Conservation (phyloP, 2,329 filamentous ascomycete genomes). For the Cladophialophora yegresii region DNA sequence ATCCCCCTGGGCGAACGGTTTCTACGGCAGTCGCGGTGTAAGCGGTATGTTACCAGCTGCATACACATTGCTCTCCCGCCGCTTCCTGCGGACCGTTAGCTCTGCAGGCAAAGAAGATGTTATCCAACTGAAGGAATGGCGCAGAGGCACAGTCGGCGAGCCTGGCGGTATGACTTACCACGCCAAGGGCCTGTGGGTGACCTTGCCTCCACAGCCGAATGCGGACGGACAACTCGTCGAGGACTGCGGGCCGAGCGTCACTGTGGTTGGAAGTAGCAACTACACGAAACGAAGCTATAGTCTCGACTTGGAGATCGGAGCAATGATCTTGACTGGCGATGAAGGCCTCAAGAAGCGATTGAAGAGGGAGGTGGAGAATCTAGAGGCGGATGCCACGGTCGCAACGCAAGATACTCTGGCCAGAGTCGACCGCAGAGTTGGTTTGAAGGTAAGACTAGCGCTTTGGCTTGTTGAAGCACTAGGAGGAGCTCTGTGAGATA, state of each 20-base stretch:
- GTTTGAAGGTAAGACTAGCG: conserved; percentile 78
- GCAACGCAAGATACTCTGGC: conserved; percentile 78
- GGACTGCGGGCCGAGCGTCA: conserved; percentile 70
- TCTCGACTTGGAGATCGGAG: conserved; percentile 86
- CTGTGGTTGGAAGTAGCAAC: conserved; percentile 86
- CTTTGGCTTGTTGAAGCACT: conserved; percentile 92
- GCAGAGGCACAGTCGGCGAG: conserved; percentile 74
- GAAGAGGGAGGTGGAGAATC: conserved; percentile 76
- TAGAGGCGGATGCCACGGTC: conserved; percentile 70
- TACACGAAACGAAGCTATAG: conserved; percentile 94
- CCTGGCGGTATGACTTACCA: conserved; percentile 95
- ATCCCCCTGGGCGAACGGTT: conserved; percentile 90
- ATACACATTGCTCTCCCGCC: conserved; percentile 82
- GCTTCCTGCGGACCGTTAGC: conserved; percentile 69
- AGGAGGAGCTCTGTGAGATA: conserved; percentile 73
- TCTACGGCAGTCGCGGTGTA: conserved; percentile 83
- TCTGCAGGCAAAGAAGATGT: conserved; percentile 56
- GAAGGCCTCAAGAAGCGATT: conserved; percentile 69
- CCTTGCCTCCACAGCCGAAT: conserved; percentile 29
- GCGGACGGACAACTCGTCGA: conserved; percentile 40
- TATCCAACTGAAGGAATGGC: conserved; percentile 84
- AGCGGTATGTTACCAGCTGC: conserved; percentile 88
- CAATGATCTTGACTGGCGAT: conserved; percentile 79
- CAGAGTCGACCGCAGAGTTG: conserved; percentile 77
- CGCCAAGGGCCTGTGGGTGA: conserved; percentile 68